A percentile compares a stretch with the other conserved stretches of the same genome.
Conservation (phyloP, 805 yeast species). For the Kuraishia hungarica region DNA sequence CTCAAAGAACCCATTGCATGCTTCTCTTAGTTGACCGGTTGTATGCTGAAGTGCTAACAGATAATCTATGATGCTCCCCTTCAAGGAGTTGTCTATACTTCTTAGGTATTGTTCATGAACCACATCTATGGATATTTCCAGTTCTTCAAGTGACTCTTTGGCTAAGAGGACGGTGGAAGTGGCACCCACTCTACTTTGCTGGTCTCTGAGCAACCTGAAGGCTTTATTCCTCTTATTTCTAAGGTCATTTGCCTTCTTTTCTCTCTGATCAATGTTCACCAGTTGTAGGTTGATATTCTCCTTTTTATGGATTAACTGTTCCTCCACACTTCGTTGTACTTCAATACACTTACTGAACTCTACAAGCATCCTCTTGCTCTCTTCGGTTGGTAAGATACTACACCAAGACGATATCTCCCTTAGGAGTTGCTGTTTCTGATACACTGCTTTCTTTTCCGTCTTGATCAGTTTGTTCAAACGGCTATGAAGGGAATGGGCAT, state of each 20-base stretch:
- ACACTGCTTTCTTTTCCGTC: slow-evolving; percentile 27
- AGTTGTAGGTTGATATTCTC: slow-evolving; percentile 35
- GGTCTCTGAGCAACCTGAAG: slow-evolving; percentile 28
- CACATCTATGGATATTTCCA: slow-evolving; percentile 39
- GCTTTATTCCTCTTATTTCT: slow-evolving; percentile 27
- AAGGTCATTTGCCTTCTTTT: slow-evolving; percentile 34
- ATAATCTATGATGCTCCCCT: slow-evolving; percentile 37
- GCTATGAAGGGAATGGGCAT: slow-evolving; percentile 22
- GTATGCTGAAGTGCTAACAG: slow-evolving; percentile 22
- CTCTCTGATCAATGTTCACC: slow-evolving; percentile 39
- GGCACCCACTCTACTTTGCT: slow-evolving; percentile 38
- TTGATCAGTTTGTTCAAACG: slow-evolving; percentile 28
- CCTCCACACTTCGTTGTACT: slow-evolving; percentile 26
- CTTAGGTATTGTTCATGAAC: slow-evolving; percentile 42
- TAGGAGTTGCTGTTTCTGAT: slow-evolving; percentile 27
- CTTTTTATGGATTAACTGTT: slow-evolving; percentile 30
- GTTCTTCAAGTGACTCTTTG: slow-evolving; percentile 44
- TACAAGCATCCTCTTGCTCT: slow-evolving; percentile 28
- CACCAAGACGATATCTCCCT: slow-evolving; percentile 36
- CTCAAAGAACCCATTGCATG: slow-evolving; percentile 20
- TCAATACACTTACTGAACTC: slow-evolving; percentile 31
- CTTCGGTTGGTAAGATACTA: slow-evolving; percentile 26
- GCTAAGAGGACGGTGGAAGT: slow-evolving; percentile 33
- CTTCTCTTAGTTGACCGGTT: slow-evolving; percentile 18
- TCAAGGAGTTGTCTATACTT: slow-evolving; percentile 35